Evolutionary conservation across 257 asterid species (phyloP), one percentile per base, ranked within the genome.

Genomic region (Solanum stenotomum): DNA sequence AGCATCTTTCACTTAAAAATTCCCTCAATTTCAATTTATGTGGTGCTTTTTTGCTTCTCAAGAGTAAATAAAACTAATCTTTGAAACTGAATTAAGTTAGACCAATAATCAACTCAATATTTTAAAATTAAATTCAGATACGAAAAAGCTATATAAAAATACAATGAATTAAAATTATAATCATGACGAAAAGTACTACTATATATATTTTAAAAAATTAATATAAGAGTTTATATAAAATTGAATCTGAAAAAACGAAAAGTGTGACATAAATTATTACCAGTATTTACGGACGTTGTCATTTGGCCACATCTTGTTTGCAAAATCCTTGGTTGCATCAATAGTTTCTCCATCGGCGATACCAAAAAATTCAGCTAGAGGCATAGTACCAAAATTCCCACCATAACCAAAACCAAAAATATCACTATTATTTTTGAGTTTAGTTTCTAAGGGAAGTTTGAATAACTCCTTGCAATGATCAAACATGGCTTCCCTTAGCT

Each of bases 341-440:
- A 85, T 42, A n/a, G 89, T 37, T 16, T 29, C 86, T 16, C 89
- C 89, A 46, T 93, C 40, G 88, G 44, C 89, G 25, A 93, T 86
- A 18, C 93, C 95, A 34, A 92, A 85, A 40, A 87, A 89, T 76
- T 93, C 95, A 37, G 88, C 89, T 1, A 91, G 86, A 16, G 95
- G 95, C 93, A 90, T 92, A 2, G 3, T 42, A 1, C 88, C 10
- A 40, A 65, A 87, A 20, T 84, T 83, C 4, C 92, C 92, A 49
- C 91, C 89, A 81, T 92, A 92, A 0, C 95, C 94, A 37, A 89
- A 91, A 5, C 92, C 92, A 2, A 87, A 40, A 44, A 88, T 1
- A 31, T 89, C 25, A 14, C 88, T 82, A 15, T 70, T 85, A 88
- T 89, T 86, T 33, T 74, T 89, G 37, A 2, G 42, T 85, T 93